Evolutionary conservation across 2,329 filamentous ascomycete genomes (phyloP).

Genomic region (Emergomyces orientalis): DNA sequence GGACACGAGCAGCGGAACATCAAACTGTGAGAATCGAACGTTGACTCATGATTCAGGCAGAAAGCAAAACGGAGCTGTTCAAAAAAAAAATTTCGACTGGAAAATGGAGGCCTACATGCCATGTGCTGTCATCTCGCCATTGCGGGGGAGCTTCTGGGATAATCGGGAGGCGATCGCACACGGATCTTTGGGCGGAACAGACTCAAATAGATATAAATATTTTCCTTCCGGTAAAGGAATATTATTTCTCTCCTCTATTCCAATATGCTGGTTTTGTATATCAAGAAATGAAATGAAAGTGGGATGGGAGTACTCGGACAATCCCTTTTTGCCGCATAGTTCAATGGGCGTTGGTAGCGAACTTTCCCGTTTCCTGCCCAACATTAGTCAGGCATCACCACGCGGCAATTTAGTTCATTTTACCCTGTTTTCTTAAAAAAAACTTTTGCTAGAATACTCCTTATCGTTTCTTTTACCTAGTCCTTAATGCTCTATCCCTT

Average conservation of each 20-base stretch:
- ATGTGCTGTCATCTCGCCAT: not conserved
- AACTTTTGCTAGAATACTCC: not conserved
- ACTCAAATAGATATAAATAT: not conserved
- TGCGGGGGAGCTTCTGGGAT: not conserved
- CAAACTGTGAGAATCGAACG: not conserved
- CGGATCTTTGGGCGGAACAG: not conserved
- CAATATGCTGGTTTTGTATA: not conserved
- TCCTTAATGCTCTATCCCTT: not conserved
- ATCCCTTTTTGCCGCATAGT: not conserved
- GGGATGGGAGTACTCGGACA: not conserved
- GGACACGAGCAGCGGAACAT: not conserved
- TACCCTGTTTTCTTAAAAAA: not conserved
- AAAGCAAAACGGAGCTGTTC: not conserved
- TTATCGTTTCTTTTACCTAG: not conserved
- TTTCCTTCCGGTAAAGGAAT: not conserved
- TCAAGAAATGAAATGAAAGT: not conserved
- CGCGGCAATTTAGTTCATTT: not conserved
- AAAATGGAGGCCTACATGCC: not conserved
- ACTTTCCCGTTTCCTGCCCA: constrained; percentile 1
- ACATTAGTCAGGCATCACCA: constrained; percentile 2
- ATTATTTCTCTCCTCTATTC: not conserved
- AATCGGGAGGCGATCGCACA: not conserved
- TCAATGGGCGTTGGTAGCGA: not conserved
- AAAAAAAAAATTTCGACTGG: not conserved
- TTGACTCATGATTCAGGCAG: not conserved